Conservation (phyloP, 2,329 filamentous ascomycete genomes). For the Monilinia aucupariae region DNA sequence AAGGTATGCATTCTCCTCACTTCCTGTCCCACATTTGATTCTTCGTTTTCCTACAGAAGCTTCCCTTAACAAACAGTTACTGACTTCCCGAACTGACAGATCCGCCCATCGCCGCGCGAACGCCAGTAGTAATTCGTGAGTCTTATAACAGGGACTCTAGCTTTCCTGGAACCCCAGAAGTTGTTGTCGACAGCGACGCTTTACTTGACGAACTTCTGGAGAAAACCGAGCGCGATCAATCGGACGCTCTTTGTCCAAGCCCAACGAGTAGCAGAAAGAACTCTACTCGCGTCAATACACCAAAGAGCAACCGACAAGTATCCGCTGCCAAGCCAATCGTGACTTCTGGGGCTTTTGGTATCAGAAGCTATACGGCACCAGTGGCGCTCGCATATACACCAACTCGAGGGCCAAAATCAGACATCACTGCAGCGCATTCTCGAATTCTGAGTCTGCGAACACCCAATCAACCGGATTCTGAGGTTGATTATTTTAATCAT, state of each 20-base stretch:
- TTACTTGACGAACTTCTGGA: conserved; percentile 29
- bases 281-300: conserved; percentile 7
- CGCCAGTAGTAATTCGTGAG: conserved; percentile 6
- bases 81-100: neutral
- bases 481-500: neutral
- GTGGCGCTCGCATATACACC: neutral
- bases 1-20: neutral
- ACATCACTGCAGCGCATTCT: conserved; percentile 3
- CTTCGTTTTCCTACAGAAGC: neutral
- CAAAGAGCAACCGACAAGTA: conserved; percentile 1
- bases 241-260: conserved; percentile 23
- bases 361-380: conserved; percentile 4
- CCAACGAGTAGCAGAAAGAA: conserved; percentile 13
- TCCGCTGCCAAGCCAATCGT: conserved; percentile 1
- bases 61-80: neutral
- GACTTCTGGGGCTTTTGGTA: neutral
- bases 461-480: neutral
- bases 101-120: neutral
- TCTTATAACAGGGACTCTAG: neutral
- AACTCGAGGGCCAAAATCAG: conserved; percentile 9
- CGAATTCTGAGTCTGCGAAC: conserved; percentile 7
- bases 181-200: neutral
- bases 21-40: neutral
- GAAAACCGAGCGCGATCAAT: conserved; percentile 27
- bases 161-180: conserved; percentile 3